Base-by-base conservation (phyloP, 163 green algal species). In the Chlorella variabilis region DNA sequence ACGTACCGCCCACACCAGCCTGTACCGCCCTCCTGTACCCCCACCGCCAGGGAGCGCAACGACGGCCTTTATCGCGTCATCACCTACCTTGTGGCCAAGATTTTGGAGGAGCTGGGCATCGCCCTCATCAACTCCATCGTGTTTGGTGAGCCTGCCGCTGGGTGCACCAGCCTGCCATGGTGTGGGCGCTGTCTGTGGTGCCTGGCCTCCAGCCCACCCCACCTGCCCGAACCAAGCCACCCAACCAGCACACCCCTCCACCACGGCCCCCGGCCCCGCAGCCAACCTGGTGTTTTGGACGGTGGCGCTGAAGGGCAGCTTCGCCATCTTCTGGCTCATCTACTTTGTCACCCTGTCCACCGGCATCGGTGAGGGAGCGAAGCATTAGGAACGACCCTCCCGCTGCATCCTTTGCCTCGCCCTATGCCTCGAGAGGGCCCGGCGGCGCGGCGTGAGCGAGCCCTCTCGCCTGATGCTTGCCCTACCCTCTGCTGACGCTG, bases 1-100 rank as follows among this genome's bases (percentile, higher is more conserved):
- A 63, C 17, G n/a, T 2, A 62, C 39, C 42, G 75, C 74, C 25
- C 4, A n/a, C n/a, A n/a, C n/a, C n/a, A n/a, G n/a, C 56, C 7
- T 27, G 21, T 15, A 67, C 34, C 38, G 48, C 25, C 2, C 66
- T 56, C n/a, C n/a, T n/a, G n/a, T n/a, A n/a, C n/a, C n/a, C n/a
- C n/a, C n/a, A n/a, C n/a, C n/a, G n/a, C n/a, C 86, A 92, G 94
- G 38, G 94, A 98, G 81, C 88, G 94, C 58, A 91, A 87, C 56
- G 94, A 97, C 83, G 94, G 94, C 8, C 84, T 97, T 56, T 97
- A 97, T 88, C 75, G 87, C 21, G 84, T 91, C 11, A 85, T 95
- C 68, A 95, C 92, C n/a, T 97, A 96, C 88, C 89, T 98, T 58
- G 65, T 88, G 8, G 79, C 63, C 75, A 97, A 97, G 70, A 81